Base-by-base conservation (phyloP, 768 basidiomycete genomes). In the Mycena chlorophos region DNA sequence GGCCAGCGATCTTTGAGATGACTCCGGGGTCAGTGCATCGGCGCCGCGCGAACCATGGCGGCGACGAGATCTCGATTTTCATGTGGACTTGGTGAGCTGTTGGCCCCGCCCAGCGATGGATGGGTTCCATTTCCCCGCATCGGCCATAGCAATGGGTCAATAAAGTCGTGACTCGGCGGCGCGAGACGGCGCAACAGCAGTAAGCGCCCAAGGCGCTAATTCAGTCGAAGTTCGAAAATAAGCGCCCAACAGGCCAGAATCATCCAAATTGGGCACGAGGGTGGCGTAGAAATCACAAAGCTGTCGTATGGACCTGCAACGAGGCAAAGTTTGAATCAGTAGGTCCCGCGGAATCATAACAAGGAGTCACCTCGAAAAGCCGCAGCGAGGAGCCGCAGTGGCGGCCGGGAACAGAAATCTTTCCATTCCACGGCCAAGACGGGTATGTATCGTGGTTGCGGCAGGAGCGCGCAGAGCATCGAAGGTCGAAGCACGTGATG, bases 301-400 rank as follows among this genome's bases (percentile, higher is more conserved):
- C 12, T 25, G 45, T 46, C 23, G 6, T 19, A 20, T 43, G 14
- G 20, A 43, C 8, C 23, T n/a, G 27, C 23, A 23, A 34, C 45
- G 45, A 23, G 23, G 45, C 22, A n/a, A 46, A 42, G n/a, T 22
- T 12, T 42, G 40, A 42, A 42, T 42, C 40, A 42, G 40, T 14
- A 42, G 34, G 40, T 19, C 22, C 40, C 40, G 40, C 8, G 2
- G 55, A 50, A 56, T 17, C 40, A 42, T 22, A 22, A 23, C 16
- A 8, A 26, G 43, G 54, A 60, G 10, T 60, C 55, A 53, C 52
- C 34, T 19, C 12, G 31, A 16, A 43, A 4, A 19, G 3, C 20
- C 37, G 39, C 30, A 22, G 25, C 40, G 48, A 51, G 40, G 27
- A 56, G 51, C 55, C 40, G 40, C 40, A 42, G 40, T 42, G 40